Evolutionary conservation across 441 rosid species (phyloP).

Genomic region (Populus hybrid): DNA sequence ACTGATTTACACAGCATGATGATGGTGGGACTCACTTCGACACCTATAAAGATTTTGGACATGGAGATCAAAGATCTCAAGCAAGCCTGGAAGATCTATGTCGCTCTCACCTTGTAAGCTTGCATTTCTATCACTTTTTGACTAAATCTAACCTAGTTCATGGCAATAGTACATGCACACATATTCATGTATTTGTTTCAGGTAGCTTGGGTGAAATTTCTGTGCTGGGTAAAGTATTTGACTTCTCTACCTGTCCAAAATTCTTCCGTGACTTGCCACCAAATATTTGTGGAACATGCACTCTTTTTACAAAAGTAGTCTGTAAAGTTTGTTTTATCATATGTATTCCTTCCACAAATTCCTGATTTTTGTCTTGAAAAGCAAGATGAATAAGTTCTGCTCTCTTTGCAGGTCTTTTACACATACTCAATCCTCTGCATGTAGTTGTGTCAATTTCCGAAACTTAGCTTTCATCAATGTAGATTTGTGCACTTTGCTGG

Average conservation of each 20-base stretch:
- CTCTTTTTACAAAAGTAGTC: not conserved
- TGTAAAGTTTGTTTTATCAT: not conserved
- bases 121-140: slow-evolving; percentile 7
- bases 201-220: not conserved
- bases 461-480: not conserved
- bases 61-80: slow-evolving; percentile 44
- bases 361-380: not conserved
- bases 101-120: slow-evolving; percentile 83
- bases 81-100: slow-evolving; percentile 91
- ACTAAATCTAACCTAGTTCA: not conserved
- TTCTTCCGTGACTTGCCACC: not conserved
- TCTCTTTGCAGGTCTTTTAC: too few species aligned
- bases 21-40: slow-evolving; percentile 32
- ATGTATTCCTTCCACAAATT: not conserved
- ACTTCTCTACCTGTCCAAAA: not conserved
- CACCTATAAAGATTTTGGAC: slow-evolving; percentile 37
- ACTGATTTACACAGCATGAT: slow-evolving; percentile 35
- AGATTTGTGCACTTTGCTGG: not conserved
- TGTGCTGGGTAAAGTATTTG: not conserved
- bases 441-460: not conserved
- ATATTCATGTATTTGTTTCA: not conserved
- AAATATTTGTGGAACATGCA: not conserved
- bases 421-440: too few species aligned
- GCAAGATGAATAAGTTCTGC: not conserved
- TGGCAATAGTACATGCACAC: not conserved